phyloP scores from a whole-genome alignment of 2,329 filamentous ascomycete genomes.

The Penicillium concentricum region DNA sequence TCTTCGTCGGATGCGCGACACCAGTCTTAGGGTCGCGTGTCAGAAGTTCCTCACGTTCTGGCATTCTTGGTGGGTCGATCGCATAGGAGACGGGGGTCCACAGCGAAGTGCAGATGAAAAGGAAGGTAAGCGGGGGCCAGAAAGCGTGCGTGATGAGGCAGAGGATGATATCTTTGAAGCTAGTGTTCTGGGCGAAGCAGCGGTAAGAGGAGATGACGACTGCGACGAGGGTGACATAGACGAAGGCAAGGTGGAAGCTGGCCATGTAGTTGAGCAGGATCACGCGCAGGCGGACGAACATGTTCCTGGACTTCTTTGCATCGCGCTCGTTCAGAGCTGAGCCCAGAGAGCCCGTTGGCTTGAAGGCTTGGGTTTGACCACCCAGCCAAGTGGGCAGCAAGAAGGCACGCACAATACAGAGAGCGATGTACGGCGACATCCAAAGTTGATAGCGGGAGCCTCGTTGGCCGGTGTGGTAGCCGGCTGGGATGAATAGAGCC shows the following conservation, averaged over 20 bases:
- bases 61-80: constrained; percentile 59
- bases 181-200: constrained; percentile 45
- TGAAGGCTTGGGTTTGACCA: constrained; percentile 59
- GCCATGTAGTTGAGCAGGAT: constrained; percentile 59
- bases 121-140: constrained; percentile 61
- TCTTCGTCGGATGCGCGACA: constrained; percentile 46
- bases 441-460: constrained; percentile 58
- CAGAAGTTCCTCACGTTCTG: constrained; percentile 58
- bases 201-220: constrained; percentile 54
- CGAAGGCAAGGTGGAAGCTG: constrained; percentile 55
- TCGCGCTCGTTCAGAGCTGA: constrained; percentile 61
- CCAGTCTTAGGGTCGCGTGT: constrained; percentile 53
- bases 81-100: constrained; percentile 63
- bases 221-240: constrained; percentile 54
- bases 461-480: constrained; percentile 60
- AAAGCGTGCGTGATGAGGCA: constrained; percentile 60
- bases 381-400: constrained; percentile 60
- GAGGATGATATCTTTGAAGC: constrained; percentile 46
- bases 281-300: constrained; percentile 54
- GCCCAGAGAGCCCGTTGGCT: constrained; percentile 58
- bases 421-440: constrained; percentile 63
- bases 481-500: constrained; percentile 58
- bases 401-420: constrained; percentile 59
- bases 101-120: constrained; percentile 55
- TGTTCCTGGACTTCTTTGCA: constrained; percentile 34